Conservation (phyloP, 495 filamentous ascomycete genomes). For the Lophium mytilinum region DNA sequence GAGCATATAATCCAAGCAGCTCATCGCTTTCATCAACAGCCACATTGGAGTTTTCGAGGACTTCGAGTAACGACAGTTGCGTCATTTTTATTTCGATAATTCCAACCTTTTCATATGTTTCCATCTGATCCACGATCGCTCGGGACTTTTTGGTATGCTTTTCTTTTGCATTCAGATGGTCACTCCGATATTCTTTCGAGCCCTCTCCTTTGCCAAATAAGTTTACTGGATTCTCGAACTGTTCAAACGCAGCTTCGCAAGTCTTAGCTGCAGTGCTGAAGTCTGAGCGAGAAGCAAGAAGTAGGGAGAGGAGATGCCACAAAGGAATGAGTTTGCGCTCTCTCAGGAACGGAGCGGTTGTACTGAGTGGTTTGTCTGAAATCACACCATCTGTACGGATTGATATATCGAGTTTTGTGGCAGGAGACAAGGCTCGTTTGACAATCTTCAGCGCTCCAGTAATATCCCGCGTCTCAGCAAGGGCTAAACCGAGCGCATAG, state of each 20-base stretch:
- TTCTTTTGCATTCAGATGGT: slow-evolving; percentile 20
- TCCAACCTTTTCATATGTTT: slow-evolving; percentile 66
- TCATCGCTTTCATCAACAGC: slow-evolving; percentile 80
- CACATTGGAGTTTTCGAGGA: slow-evolving; percentile 68
- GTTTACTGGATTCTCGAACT: slow-evolving; percentile 46
- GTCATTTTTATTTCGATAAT: slow-evolving; percentile 92
- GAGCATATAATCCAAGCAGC: slow-evolving; percentile 69
- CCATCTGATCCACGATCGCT: slow-evolving; percentile 63
- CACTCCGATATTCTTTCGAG: slow-evolving; percentile 18
- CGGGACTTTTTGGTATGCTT: neutral
- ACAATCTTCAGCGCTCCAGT: slow-evolving; percentile 67
- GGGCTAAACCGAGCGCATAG: slow-evolving; percentile 68
- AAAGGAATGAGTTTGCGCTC: slow-evolving; percentile 56
- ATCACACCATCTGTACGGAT: slow-evolving; percentile 17
- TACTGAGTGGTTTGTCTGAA: slow-evolving; percentile 32
- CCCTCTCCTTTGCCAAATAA: slow-evolving; percentile 29
- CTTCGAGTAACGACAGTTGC: slow-evolving; percentile 74
- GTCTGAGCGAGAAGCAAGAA: slow-evolving; percentile 80
- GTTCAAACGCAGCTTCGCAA: slow-evolving; percentile 84
- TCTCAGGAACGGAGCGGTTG: slow-evolving; percentile 24
- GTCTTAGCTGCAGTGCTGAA: slow-evolving; percentile 69
- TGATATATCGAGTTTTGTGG: slow-evolving; percentile 26
- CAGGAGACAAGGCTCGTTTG: slow-evolving; percentile 47
- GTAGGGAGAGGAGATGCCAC: slow-evolving; percentile 80
- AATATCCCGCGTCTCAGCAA: slow-evolving; percentile 74